Percentiles rank a stretch among this genome's conserved stretches.
Evolutionary conservation across 2,329 filamentous ascomycete genomes (phyloP).

Genomic region (Aureobasidium melanogenum): DNA sequence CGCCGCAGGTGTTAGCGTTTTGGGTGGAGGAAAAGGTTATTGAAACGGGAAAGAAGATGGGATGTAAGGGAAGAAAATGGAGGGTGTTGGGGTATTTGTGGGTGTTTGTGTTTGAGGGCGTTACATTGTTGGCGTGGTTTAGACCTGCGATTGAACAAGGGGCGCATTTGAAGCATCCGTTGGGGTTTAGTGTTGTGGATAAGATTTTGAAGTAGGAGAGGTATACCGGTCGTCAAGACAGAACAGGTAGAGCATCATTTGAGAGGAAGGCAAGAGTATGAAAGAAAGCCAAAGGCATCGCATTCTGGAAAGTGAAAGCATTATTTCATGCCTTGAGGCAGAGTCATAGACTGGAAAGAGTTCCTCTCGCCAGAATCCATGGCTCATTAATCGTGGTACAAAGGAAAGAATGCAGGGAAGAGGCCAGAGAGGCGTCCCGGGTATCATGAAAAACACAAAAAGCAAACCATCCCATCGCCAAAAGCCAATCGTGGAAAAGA

Average conservation of each 20-base stretch:
- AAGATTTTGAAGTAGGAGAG: too few relatives aligned
- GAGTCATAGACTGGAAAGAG: too few relatives aligned
- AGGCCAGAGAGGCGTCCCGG: too few relatives aligned
- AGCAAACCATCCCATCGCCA: too few relatives aligned
- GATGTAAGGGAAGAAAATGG: background rate
- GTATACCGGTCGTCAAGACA: too few relatives aligned
- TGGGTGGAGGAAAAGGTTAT: background rate
- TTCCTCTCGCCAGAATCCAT: background rate
- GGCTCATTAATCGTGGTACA: background rate
- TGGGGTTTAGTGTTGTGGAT: background rate
- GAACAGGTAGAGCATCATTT: too few relatives aligned
- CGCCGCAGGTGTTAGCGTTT: background rate
- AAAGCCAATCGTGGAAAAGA: too few relatives aligned
- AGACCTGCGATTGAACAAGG: background rate
- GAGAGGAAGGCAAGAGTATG: too few relatives aligned
- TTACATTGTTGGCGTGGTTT: background rate
- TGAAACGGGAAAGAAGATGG: background rate
- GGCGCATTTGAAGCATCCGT: background rate
- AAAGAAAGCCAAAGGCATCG: background rate
- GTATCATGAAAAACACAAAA: too few relatives aligned
- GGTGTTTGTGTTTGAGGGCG: background rate
- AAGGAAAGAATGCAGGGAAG: background rate
- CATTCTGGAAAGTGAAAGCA: too few relatives aligned
- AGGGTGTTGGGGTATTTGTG: background rate
- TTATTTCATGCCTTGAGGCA: too few relatives aligned